A percentile compares a stretch with the other conserved stretches of the same genome.
Evolutionary conservation across 371 early-diverging fungal species (phyloP).

Genomic region (Chytridium lagenaria): DNA sequence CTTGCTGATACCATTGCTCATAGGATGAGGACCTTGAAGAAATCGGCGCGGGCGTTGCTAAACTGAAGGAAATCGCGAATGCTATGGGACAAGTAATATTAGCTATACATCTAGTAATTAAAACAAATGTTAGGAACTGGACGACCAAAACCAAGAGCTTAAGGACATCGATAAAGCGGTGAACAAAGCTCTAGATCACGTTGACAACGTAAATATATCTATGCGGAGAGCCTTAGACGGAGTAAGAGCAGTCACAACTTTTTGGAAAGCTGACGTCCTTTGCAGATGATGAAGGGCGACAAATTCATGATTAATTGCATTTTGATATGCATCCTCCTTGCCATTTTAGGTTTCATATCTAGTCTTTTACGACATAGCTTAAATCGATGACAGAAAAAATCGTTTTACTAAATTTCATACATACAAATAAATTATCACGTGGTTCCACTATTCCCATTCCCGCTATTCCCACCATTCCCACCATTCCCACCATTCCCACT

Average conservation of each 20-base stretch:
- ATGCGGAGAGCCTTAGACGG: constrained; percentile 60
- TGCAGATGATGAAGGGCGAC: constrained; percentile 67
- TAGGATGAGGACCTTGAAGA: constrained; percentile 61
- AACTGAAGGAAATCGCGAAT: constrained; percentile 59
- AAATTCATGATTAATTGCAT: constrained; percentile 65
- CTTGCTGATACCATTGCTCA: background rate
- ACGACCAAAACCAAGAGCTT: constrained; percentile 58
- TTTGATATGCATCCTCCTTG: constrained; percentile 59
- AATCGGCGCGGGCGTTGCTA: constrained; percentile 55
- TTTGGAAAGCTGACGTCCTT: background rate
- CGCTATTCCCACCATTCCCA: no score
- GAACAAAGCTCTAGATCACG: constrained; percentile 58
- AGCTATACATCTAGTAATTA: background rate
- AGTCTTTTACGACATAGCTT: constrained; percentile 36
- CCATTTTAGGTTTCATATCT: constrained; percentile 59
- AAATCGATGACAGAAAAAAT: background rate
- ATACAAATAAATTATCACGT: no score
- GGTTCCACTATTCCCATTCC: no score
- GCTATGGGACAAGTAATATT: constrained; percentile 55
- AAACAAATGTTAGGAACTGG: constrained; percentile 52
- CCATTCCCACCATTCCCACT: background rate
- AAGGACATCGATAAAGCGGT: constrained; percentile 57
- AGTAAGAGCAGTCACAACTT: constrained; percentile 35
- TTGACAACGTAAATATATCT: constrained; percentile 62
- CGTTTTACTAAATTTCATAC: no score